Conservation (phyloP, 225 moss, liverwort and hornwort species). For the Antitrichia curtipendula region DNA sequence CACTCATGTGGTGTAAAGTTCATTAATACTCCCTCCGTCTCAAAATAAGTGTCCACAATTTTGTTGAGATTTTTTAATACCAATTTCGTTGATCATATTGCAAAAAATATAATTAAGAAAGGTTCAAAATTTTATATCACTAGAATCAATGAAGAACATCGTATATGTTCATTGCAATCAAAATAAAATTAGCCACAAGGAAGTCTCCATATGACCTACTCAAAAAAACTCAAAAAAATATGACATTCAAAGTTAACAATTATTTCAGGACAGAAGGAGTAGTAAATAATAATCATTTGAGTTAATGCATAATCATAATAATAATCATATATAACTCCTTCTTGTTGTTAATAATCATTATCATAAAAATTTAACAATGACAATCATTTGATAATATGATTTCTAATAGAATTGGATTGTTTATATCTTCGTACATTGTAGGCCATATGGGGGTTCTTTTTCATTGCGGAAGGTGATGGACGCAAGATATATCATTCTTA, state of each 20-base stretch:
- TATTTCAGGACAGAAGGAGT: not conserved
- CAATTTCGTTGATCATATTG: no score
- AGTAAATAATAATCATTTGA: no score
- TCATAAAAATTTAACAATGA: no score
- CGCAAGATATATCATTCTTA: slow-evolving; percentile 45
- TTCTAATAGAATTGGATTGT: not conserved
- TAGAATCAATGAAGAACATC: not conserved
- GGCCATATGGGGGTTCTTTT: slow-evolving; percentile 47
- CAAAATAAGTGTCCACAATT: not conserved
- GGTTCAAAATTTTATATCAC: no score
- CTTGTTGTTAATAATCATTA: no score
- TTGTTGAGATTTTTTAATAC: no score
- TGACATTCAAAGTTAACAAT: not conserved
- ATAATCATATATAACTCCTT: no score
- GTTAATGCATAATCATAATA: no score
- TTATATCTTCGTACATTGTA: not conserved
- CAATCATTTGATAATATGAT: no score
- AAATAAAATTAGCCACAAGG: not conserved
- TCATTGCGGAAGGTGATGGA: slow-evolving; percentile 18
- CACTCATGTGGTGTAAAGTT: not conserved
- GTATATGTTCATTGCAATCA: not conserved
- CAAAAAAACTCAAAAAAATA: not conserved
- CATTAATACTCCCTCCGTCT: not conserved
- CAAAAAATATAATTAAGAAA: no score
- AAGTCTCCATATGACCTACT: not conserved